A percentile compares a stretch with the other conserved stretches of the same genome.
phyloP scores from a whole-genome alignment of 305 asterid genomes.

The Ilex paraguariensis region DNA sequence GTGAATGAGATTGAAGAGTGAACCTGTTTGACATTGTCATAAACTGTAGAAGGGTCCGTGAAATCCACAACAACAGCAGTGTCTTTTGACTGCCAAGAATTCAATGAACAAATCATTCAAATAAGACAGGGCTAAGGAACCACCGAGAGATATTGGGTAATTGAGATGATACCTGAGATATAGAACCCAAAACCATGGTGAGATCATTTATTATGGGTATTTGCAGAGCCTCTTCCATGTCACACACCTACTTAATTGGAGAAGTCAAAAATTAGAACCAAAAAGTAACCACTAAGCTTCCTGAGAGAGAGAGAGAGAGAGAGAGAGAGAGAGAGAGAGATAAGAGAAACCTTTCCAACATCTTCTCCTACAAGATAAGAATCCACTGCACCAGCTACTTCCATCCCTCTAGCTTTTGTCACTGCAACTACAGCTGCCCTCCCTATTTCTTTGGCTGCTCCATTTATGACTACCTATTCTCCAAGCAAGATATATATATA shows the following conservation, averaged over 20 bases:
- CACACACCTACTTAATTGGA: constrained; percentile 47
- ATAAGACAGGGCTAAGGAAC: too few relatives aligned
- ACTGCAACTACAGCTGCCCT: constrained; percentile 85
- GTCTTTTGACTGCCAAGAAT: constrained; percentile 46
- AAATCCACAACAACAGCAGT: constrained; percentile 77
- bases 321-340: not conserved
- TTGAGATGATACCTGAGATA: constrained; percentile 59
- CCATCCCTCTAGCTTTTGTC: constrained; percentile 84
- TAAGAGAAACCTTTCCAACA: constrained; percentile 56
- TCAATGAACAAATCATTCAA: not conserved
- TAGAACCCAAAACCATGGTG: constrained; percentile 73
- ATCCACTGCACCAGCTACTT: constrained; percentile 82
- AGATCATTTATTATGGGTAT: constrained; percentile 78
- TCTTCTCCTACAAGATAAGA: constrained; percentile 69
- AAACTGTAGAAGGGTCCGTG: constrained; percentile 77
- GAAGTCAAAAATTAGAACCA: not conserved
- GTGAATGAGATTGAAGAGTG: not conserved
- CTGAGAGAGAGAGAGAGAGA: not conserved
- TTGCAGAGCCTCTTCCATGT: constrained; percentile 82
- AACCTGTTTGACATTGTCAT: constrained; percentile 83
- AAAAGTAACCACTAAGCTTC: too few relatives aligned
- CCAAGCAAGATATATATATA: not conserved
- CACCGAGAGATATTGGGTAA: too few relatives aligned
- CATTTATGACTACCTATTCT: constrained; percentile 70
- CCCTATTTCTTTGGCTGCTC: constrained; percentile 89